phyloP scores from a whole-genome alignment of 331 rosid species.

The Pyrus hybrid region DNA sequence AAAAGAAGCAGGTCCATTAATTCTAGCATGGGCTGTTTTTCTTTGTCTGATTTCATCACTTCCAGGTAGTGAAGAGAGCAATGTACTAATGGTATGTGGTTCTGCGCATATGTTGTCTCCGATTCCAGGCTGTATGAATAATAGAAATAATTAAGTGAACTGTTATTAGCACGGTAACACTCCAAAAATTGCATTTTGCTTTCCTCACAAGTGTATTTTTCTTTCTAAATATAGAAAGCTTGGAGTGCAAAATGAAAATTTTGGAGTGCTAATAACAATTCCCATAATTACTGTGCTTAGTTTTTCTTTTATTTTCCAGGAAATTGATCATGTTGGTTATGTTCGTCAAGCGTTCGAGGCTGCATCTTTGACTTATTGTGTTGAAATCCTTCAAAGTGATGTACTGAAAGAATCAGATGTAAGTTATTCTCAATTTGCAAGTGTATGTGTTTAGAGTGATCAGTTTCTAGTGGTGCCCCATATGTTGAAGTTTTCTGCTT shows the following conservation, averaged over 20 bases:
- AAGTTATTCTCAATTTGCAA: slow-evolving; percentile 31
- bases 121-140: background rate
- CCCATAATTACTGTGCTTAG: slow-evolving; percentile 6
- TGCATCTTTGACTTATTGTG: slow-evolving; percentile 53
- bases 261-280: no score
- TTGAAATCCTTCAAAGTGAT: slow-evolving; percentile 69
- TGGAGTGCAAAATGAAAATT: no score
- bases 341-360: slow-evolving; percentile 88
- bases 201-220: no score
- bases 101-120: slow-evolving; percentile 13
- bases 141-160: background rate
- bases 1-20: slow-evolving; percentile 75
- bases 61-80: slow-evolving; percentile 65
- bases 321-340: slow-evolving; percentile 87
- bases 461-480: background rate
- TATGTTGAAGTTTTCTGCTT: background rate
- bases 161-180: no score
- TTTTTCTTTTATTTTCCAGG: slow-evolving; percentile 41
- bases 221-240: no score
- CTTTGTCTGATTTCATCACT: slow-evolving; percentile 76
- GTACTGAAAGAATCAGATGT: slow-evolving; percentile 78
- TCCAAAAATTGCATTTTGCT: no score
- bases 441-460: background rate
- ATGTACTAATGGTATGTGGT: slow-evolving; percentile 50
- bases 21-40: slow-evolving; percentile 95